phyloP scores from a whole-genome alignment of 768 basidiomycete species.

The Mycena venus region DNA sequence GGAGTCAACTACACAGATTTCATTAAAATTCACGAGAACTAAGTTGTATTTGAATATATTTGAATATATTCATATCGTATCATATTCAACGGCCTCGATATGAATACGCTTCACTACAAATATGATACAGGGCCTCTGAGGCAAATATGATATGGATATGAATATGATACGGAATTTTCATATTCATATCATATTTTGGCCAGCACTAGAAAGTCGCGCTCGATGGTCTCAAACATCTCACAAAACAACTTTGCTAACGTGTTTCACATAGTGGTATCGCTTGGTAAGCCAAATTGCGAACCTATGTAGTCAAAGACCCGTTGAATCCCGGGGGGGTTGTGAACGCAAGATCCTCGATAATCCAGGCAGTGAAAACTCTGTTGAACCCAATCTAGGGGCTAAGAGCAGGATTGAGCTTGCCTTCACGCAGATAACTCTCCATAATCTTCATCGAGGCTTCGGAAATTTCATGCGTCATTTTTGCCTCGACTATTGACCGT shows the following conservation, averaged over 20 bases:
- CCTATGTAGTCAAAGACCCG: neutral
- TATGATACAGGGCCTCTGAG: too few species aligned
- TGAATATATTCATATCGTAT: too few species aligned
- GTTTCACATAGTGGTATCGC: conserved; percentile 44
- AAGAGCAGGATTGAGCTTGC: conserved; percentile 33
- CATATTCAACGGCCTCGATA: too few species aligned
- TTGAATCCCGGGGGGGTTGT: conserved; percentile 27
- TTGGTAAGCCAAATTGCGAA: conserved; percentile 26
- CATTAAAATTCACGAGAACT: neutral
- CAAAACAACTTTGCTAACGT: conserved; percentile 29
- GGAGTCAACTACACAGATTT: neutral
- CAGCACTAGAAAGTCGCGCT: too few species aligned
- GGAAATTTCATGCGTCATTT: neutral
- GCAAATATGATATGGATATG: too few species aligned
- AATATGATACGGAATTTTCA: too few species aligned
- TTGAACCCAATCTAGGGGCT: conserved; percentile 28
- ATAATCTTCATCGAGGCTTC: conserved; percentile 29
- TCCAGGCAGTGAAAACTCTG: conserved; percentile 36
- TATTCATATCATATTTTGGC: too few species aligned
- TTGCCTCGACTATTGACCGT: too few species aligned
- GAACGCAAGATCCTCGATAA: conserved; percentile 43
- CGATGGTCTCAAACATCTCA: conserved; percentile 35
- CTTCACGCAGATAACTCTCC: conserved; percentile 31
- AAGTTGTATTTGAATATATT: neutral
- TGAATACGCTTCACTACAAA: too few species aligned